Evolutionary conservation across 1,284 basidiomycete species (phyloP).

Genomic region (Moesziomyces sp.): DNA sequence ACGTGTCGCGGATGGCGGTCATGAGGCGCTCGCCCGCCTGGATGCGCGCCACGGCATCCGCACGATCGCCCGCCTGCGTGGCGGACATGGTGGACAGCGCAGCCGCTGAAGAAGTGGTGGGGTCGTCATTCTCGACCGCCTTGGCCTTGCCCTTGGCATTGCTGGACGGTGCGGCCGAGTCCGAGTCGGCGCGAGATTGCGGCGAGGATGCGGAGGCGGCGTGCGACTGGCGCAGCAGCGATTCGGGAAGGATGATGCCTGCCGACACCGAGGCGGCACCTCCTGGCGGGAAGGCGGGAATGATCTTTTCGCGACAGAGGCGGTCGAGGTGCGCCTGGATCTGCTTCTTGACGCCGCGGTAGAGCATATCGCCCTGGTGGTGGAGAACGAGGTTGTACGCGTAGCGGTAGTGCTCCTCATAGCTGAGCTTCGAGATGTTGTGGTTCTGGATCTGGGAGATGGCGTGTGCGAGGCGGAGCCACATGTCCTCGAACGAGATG

Average conservation of each 20-base stretch:
- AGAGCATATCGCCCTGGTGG: constrained; percentile 84
- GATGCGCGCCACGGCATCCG: constrained; percentile 61
- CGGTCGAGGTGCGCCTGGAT: constrained; percentile 84
- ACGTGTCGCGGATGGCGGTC: constrained; percentile 83
- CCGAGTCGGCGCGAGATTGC: constrained; percentile 3
- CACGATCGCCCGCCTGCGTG: constrained; percentile 47
- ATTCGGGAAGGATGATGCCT: constrained; percentile 69
- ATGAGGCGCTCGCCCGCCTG: constrained; percentile 84
- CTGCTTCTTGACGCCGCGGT: constrained; percentile 84
- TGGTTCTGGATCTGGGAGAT: constrained; percentile 96
- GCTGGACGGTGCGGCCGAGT: constrained; percentile 3
- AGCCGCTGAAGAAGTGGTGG: constrained; percentile 15
- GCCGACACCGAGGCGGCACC: constrained; percentile 67
- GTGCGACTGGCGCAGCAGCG: constrained; percentile 65
- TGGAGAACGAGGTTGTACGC: constrained; percentile 69
- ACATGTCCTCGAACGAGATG: constrained; percentile 69
- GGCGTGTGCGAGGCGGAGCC: constrained; percentile 80
- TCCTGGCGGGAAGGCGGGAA: constrained; percentile 80
- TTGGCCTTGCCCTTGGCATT: constrained; percentile 56
- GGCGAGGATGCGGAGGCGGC: too few species aligned
- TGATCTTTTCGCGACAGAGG: constrained; percentile 80
- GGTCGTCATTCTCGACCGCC: constrained; percentile 14
- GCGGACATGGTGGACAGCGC: constrained; percentile 44
- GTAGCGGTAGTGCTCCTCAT: constrained; percentile 86
- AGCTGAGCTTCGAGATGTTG: constrained; percentile 90